Base-by-base conservation (phyloP, 441 rosid genomes). In the Populus hybrid region DNA sequence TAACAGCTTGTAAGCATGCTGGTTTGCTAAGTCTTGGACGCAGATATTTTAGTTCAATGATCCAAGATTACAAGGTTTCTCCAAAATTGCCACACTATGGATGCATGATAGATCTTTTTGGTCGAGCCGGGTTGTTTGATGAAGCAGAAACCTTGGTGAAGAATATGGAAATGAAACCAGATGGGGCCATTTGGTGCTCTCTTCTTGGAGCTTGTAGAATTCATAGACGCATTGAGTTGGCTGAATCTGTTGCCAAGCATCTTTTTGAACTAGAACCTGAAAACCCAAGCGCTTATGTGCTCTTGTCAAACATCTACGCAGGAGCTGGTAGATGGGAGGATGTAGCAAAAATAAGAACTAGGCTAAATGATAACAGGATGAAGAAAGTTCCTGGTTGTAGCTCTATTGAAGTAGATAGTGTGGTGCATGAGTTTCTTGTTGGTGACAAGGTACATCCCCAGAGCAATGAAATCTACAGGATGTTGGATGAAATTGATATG, bases 351-450 rank as follows among this genome's bases (percentile, higher is more conserved):
- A 78, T 84, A 77, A 81, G 97, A 83, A 83, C 86, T 0, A 79
- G 59, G 36, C 84, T 94, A 76, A 88, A 86, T 31, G 90, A 88
- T 74, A 86, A 79, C 84, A 86, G 92, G 77, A 80, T 86, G 84
- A 91, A 87, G 87, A 92, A 91, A 86, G 87, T 88, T 81, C 95
- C 94, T 0, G 98, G 94, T 42, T 88, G 94, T 36, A 90, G 90
- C 85, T 90, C 93, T 4, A 85, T 90, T 20, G 98, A 89, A 71
- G 86, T 91, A 65, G 89, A 89, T 45, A 80, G 89, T 66, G 80
- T 85, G 36, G 93, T 92, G 61, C 94, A 90, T 78, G 94, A 90
- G 84, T 92, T 92, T 83, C 86, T 91, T 18, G 90, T 88, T 35
- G 87, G 91, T 5, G 93, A 93, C 82, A 89, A 84, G 75, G 65